A percentile compares a stretch with the other conserved stretches of the same genome.
phyloP scores from a whole-genome alignment of 1,284 basidiomycete species.

The Paramarasmius palmivorus region DNA sequence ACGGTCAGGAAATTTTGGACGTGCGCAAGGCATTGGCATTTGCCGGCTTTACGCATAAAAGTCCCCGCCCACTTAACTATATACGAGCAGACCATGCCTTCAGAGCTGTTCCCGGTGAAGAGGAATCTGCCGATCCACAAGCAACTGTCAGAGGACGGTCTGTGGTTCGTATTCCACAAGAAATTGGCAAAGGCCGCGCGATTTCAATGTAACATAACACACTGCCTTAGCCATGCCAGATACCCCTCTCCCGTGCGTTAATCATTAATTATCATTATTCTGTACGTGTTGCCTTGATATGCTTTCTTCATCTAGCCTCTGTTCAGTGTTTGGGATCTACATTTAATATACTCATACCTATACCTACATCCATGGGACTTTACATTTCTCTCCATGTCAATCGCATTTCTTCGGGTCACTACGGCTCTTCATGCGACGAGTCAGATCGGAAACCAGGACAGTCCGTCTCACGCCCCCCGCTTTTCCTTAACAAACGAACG shows the following conservation, averaged over 20 bases:
- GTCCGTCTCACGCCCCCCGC: too few relatives aligned
- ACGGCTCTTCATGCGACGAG: neutral
- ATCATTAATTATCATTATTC: neutral
- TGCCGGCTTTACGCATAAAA: conserved; percentile 88
- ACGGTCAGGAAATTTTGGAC: conserved; percentile 85
- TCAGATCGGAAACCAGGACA: too few relatives aligned
- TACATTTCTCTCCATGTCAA: neutral
- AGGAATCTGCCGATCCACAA: conserved; percentile 45
- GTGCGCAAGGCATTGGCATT: conserved; percentile 91
- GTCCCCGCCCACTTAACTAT: conserved; percentile 75
- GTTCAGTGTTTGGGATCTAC: neutral
- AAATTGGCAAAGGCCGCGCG: conserved; percentile 66
- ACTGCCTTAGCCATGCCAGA: too few relatives aligned
- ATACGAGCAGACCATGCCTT: conserved; percentile 72
- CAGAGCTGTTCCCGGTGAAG: conserved; percentile 48
- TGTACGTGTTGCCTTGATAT: neutral
- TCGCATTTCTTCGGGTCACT: neutral
- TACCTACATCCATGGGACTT: neutral
- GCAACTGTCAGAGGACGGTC: conserved; percentile 59
- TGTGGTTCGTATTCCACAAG: conserved; percentile 55
- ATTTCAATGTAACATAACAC: conserved; percentile 75
- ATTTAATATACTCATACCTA: too few relatives aligned
- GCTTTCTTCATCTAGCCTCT: neutral
- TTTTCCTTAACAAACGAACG: too few relatives aligned
- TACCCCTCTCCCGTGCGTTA: too few relatives aligned